phyloP scores from a whole-genome alignment of 805 yeast species.

The Cephaloascus fragrans region DNA sequence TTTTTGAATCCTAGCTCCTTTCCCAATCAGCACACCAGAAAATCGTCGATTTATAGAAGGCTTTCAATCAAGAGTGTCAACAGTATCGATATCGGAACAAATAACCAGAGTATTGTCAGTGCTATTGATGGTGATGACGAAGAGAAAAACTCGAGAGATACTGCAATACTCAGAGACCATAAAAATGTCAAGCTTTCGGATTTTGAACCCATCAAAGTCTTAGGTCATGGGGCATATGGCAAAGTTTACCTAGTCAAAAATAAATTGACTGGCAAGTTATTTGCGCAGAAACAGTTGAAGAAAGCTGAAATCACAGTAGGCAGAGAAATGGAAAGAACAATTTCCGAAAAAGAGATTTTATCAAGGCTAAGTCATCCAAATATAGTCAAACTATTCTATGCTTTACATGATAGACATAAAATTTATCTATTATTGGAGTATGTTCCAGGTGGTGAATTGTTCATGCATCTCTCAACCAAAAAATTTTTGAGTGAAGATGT shows the following conservation, averaged over 20 bases:
- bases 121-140: neutral
- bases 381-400: slow-evolving; percentile 73
- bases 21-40: slow-evolving; percentile 2
- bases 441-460: slow-evolving; percentile 84
- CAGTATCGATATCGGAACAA: neutral
- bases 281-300: slow-evolving; percentile 79
- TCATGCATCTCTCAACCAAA: slow-evolving; percentile 45
- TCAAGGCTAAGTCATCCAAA: slow-evolving; percentile 68
- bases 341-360: slow-evolving; percentile 69
- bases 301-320: slow-evolving; percentile 71
- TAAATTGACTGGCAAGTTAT: slow-evolving; percentile 47
- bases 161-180: too few species aligned
- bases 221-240: slow-evolving; percentile 87
- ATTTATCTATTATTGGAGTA: slow-evolving; percentile 71
- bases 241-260: slow-evolving; percentile 75
- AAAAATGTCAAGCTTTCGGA: slow-evolving; percentile 29
- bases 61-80: slow-evolving; percentile 7
- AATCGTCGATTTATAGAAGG: slow-evolving; percentile 9
- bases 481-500: slow-evolving; percentile 34
- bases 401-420: slow-evolving; percentile 72
- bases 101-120: neutral
- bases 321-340: slow-evolving; percentile 61
- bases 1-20: neutral
- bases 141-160: neutral
- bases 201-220: slow-evolving; percentile 64